Base-by-base conservation (phyloP, 164 flowering plant species). In the Vitis rupestris region DNA sequence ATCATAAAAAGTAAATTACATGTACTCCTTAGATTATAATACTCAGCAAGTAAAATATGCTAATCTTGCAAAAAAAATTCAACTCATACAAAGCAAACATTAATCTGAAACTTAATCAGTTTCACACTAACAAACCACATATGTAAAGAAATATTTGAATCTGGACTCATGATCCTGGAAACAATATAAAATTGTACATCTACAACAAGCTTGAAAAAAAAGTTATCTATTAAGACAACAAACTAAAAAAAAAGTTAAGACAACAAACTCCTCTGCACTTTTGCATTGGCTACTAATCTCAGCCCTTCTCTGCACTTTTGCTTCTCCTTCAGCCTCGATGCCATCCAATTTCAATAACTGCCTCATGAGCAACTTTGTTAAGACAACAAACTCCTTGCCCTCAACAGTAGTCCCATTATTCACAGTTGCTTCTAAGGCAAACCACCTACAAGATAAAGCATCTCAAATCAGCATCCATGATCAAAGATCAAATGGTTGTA, bases 311-410 rank as follows among this genome's bases (percentile, higher is more conserved):
- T 84, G 92, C 64, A 78, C 63, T 75, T 74, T 92, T 9, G 91
- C 93, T 77, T 90, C 93, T 62, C 95, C 97, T 74, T 84, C 87
- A 63, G 94, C 97, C 73, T 88, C 86, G 64, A 90, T 87, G 65
- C 85, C 62, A 70, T 92, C 95, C 82, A 92, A 69, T 71, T 86
- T 92, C 76, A 92, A 76, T 76, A 87, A 71, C 63, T 87, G 82
- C 70, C 68, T 78, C 91, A 87, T 88, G 9, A 88, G 87, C 74
- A 88, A 67, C 80, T 90, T 90, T 2, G 89, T 75, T 60, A 83
- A 76, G 56, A 82, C 71, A 50, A 70, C 68, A 71, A 90, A 83
- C 67, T 88, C 89, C 72, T 86, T 86, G 1, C 76, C 87, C 6
- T 69, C 78, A 66, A 87, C 83, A 75, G 85, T 86, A 19, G 78